phyloP scores from a whole-genome alignment of 768 basidiomycete genomes.

The Fibroporia radiculosa region DNA sequence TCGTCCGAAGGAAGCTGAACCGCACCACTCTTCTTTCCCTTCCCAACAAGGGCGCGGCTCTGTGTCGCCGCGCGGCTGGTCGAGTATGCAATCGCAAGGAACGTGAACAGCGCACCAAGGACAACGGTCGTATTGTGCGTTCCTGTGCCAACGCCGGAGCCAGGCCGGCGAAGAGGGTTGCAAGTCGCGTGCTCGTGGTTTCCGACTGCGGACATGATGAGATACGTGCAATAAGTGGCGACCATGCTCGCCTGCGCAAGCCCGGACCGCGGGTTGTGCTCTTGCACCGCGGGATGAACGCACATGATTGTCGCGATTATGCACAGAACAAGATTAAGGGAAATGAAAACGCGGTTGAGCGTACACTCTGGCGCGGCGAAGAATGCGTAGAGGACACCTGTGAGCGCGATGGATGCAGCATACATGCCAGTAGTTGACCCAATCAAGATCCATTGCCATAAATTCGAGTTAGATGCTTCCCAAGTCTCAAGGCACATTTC shows the following conservation, averaged over 20 bases:
- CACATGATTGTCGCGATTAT: conserved; percentile 75
- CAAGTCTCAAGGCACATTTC: conserved; percentile 95
- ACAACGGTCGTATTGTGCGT: conserved; percentile 83
- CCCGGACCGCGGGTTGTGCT: conserved; percentile 88
- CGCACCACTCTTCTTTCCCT: conserved; percentile 50
- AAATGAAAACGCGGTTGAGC: conserved; percentile 96
- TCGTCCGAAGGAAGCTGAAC: conserved; percentile 52
- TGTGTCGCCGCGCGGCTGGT: conserved; percentile 95
- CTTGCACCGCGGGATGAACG: conserved; percentile 82
- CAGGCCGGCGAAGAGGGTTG: conserved; percentile 76
- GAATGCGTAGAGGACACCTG: conserved; percentile 84
- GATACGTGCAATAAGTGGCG: conserved; percentile 95
- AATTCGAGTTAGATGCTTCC: conserved; percentile 79
- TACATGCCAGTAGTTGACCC: conserved; percentile 91
- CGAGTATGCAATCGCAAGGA: conserved; percentile 96
- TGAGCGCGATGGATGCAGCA: conserved; percentile 74
- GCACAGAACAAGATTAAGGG: conserved; percentile 81
- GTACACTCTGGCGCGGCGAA: conserved; percentile 84
- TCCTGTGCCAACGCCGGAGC: conserved; percentile 39
- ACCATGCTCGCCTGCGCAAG: conserved; percentile 96
- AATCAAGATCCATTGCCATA: conserved; percentile 96
- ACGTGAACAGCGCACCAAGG: conserved; percentile 91
- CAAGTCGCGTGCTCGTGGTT: conserved; percentile 84
- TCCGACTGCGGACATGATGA: conserved; percentile 87
- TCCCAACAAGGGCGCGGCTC: conserved; percentile 82